Evolutionary conservation across 148 eudicot genomes (phyloP), one percentile per base, ranked within the genome.

Genomic region (Nyssa sinensis): DNA sequence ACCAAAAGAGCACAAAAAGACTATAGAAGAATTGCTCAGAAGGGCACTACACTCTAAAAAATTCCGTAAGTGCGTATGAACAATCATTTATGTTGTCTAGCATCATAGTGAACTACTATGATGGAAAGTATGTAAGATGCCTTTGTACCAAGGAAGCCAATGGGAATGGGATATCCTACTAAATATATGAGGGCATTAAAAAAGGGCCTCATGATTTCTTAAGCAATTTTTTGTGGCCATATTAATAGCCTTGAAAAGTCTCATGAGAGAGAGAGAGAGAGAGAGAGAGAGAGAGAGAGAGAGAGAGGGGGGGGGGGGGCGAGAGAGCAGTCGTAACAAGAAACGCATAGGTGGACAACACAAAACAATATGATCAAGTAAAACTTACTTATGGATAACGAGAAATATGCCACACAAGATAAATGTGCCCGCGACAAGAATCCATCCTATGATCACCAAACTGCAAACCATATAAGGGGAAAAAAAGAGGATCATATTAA

Each of bases 381-480:
- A n/a, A 25, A 78, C 98, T 78, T 89, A 94, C 98, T 92, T 92
- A 86, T 94, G 92, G 55, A 94, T 87, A 69, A 89, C 83, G 5
- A 94, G 88, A 80, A 94, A 94, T 44, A 90, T 69, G 62, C 94
- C 98, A 70, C 90, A 86, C 64, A 90, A 70, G 74, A 94, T 69
- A 70, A 92, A 92, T 59, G 98, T 90, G 82, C 80, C 81, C 0
- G 97, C 80, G 14, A 94, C 91, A 14, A 92, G 86, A 76, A 94
- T 70, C 97, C 97, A 94, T 25, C 96, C 96, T 29, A 92, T 17
- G 35, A 86, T 72, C 80, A 92, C 91, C 86, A 93, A 79, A 66
- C 98, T 93, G 90, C 79, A 79, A 64, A 30, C 12, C 55, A 37
- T 8, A 27, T 24, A n/a, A n/a, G n/a, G 24, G 24, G 59, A 55